Percentiles rank a stretch among this genome's conserved stretches.
phyloP scores from a whole-genome alignment of 1,139 yeast genomes.

The Lodderomyces theae region DNA sequence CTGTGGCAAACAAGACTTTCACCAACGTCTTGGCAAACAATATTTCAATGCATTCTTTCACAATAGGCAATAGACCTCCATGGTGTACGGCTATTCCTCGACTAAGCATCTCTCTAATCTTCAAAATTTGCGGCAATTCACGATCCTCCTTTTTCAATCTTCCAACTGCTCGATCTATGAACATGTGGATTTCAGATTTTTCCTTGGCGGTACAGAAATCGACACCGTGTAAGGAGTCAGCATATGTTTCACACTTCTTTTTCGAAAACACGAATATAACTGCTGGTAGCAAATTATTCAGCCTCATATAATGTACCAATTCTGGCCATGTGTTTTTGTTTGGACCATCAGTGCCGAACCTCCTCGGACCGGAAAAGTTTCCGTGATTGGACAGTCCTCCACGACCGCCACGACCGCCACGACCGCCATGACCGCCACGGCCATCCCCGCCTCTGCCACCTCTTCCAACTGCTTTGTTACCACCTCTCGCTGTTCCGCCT shows the following conservation, averaged over 20 bases:
- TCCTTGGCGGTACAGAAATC: conserved; percentile 83
- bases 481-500: conserved; percentile 42
- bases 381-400: conserved; percentile 20
- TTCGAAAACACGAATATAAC: conserved; percentile 93
- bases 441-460: conserved; percentile 25
- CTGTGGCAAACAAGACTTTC: conserved; percentile 93
- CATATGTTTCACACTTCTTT: conserved; percentile 90
- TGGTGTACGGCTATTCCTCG: conserved; percentile 97
- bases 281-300: conserved; percentile 74
- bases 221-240: conserved; percentile 68
- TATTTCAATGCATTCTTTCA: conserved; percentile 92
- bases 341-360: conserved; percentile 61
- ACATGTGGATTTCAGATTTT: conserved; percentile 88
- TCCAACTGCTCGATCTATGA: conserved; percentile 83
- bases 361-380: conserved; percentile 28
- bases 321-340: conserved; percentile 76
- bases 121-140: conserved; percentile 84
- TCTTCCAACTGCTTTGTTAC: conserved; percentile 21
- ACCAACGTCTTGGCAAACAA: conserved; percentile 82
- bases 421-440: conserved; percentile 28
- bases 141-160: conserved; percentile 90
- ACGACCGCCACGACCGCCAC: conserved; percentile 18
- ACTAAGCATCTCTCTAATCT: conserved; percentile 75
- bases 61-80: conserved; percentile 93
- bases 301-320: conserved; percentile 69